Evolutionary conservation across 345 rosid genomes (phyloP), one percentile per base, ranked within the genome.

Genomic region (Isatis tinctoria): DNA sequence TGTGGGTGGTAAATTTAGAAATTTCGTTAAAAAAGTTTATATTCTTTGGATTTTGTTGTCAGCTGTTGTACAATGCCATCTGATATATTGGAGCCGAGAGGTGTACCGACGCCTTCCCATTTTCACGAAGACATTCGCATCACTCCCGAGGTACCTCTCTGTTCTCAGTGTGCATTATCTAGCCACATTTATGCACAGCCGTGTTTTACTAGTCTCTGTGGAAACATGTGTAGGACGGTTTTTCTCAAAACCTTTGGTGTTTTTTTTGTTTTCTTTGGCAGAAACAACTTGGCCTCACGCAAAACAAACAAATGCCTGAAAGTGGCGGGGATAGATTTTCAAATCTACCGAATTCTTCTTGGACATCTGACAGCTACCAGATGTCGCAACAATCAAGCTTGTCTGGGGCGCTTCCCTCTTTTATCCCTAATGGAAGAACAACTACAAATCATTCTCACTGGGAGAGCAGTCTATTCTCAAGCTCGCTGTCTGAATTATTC

Each of bases 381-480:
- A 76, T 70, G 10, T 75, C 77, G 32, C 82, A 78, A 27, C 78
- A 81, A 76, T 69, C 88, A 67, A 84, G 77, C 82, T 74, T 80
- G 57, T 60, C 74, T 49, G 65, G 41, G 70, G 82, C 78, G 67
- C 71, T 79, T 40, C 68, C 80, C 6, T 65, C 84, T 24, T 72
- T 41, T 70, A 77, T 58, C 54, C 20, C 73, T 37, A 81, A 81
- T 73, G 83, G 79, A 69, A 83, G 76, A 63, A 79, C 64, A 60
- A 60, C 75, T 39, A 26, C 65, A 24, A 83, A 62, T 71, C 85
- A 83, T 63, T 66, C 76, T 60, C 85, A 84, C 80, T 80, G 85
- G 75, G 96, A 89, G 80, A 94, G 86, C 83, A 87, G 97, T 77
- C 86, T 94, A 37, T 94, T 94, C 78, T 94, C 98, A 41, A 88